phyloP scores from a whole-genome alignment of 2,329 filamentous ascomycete genomes.

The Colletotrichum tanaceti region DNA sequence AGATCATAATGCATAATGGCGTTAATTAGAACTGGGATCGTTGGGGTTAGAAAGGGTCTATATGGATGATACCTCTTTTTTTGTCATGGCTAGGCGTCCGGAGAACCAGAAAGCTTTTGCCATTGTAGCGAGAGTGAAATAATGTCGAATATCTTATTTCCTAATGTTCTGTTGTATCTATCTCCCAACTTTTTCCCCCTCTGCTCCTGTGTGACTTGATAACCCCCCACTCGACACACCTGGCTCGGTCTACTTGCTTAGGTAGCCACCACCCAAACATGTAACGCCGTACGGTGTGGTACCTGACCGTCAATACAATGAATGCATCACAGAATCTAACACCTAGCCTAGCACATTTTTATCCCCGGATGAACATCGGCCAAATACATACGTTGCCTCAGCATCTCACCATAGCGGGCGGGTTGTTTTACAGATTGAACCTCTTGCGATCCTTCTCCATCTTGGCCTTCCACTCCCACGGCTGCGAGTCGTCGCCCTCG shows the following conservation, averaged over 20 bases:
- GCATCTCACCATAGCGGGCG: not conserved
- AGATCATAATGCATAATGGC: conserved; percentile 14
- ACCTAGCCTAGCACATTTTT: not conserved
- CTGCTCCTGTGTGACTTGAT: not conserved
- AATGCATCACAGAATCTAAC: conserved; percentile 16
- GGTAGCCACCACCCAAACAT: not conserved
- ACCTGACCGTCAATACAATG: conserved; percentile 21
- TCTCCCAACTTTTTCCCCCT: no score
- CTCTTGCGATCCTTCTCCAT: conserved; percentile 95
- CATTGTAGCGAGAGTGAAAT: not conserved
- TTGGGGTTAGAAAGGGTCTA: conserved; percentile 28
- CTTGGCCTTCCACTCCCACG: conserved; percentile 96
- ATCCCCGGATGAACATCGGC: not conserved
- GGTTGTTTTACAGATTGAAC: conserved; percentile 79
- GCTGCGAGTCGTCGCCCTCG: conserved; percentile 78
- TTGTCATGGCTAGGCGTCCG: conserved; percentile 32
- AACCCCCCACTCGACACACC: not conserved
- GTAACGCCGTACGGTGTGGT: conserved; percentile 32
- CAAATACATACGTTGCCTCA: not conserved
- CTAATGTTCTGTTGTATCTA: conserved; percentile 1
- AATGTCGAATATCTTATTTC: not conserved
- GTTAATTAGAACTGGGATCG: conserved; percentile 22
- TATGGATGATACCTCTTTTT: conserved; percentile 35
- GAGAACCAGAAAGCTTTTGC: conserved; percentile 2
- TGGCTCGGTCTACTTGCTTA: not conserved